phyloP scores from a whole-genome alignment of 805 yeast genomes.

The Starmerella asiatica region DNA sequence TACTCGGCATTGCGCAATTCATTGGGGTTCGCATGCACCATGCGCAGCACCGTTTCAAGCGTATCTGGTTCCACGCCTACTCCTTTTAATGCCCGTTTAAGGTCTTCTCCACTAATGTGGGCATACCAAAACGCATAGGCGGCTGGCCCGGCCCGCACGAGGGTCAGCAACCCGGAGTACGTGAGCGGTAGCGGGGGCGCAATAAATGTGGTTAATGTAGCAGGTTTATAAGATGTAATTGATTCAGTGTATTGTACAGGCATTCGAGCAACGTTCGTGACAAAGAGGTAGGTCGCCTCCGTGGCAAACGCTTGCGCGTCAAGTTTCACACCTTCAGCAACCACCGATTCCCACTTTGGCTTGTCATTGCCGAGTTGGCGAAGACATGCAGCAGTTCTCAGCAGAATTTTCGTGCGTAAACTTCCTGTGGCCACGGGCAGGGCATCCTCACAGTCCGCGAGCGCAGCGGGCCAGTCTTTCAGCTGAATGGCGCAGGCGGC shows the following conservation, averaged over 20 bases:
- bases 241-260: conserved; percentile 5
- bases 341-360: conserved; percentile 5
- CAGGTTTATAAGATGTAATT: neutral
- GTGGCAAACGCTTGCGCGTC: conserved; percentile 17
- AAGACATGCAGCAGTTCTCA: conserved; percentile 16
- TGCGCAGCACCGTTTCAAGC: conserved; percentile 15
- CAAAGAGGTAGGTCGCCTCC: conserved; percentile 9
- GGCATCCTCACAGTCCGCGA: conserved; percentile 16
- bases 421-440: conserved; percentile 2
- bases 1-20: conserved; percentile 8
- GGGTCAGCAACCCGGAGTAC: conserved; percentile 13
- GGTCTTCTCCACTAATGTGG: conserved; percentile 9
- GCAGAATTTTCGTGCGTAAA: conserved; percentile 14
- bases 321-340: conserved; percentile 13
- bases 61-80: conserved; percentile 21
- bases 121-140: conserved; percentile 16
- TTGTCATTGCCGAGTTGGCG: conserved; percentile 11
- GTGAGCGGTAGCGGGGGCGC: conserved; percentile 18
- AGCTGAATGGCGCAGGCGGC: conserved; percentile 21
- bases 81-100: conserved; percentile 12
- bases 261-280: conserved; percentile 3
- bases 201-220: too few species aligned
- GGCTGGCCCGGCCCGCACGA: conserved; percentile 9
- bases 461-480: conserved; percentile 10
- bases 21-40: conserved; percentile 11